Percentiles rank a stretch among this genome's conserved stretches.
Evolutionary conservation across 495 filamentous ascomycete genomes (phyloP).

Genomic region (Immersiella caudata): DNA sequence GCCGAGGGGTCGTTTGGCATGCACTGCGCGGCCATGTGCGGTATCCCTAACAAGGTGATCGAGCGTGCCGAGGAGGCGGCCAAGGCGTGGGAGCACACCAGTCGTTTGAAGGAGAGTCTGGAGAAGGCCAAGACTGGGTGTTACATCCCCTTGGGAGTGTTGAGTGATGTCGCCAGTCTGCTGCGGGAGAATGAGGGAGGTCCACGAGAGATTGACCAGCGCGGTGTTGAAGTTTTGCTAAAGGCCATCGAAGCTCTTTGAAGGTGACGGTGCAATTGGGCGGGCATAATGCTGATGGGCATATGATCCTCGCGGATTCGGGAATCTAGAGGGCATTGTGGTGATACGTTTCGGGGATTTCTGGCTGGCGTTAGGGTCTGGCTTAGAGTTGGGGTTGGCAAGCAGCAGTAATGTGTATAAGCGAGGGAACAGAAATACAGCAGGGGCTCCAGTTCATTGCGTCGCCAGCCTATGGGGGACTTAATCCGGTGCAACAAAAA

Average conservation of each 20-base stretch:
- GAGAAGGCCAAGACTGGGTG: constrained; percentile 74
- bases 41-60: constrained; percentile 81
- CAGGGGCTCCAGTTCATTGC: neutral
- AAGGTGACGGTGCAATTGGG: constrained; percentile 24
- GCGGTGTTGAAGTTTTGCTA: constrained; percentile 69
- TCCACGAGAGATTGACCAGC: constrained; percentile 49
- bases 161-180: constrained; percentile 89
- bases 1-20: constrained; percentile 98
- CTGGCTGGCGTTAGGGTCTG: neutral
- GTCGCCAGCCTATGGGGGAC: too few species aligned
- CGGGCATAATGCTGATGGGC: neutral
- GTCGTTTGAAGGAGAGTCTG: constrained; percentile 81
- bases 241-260: constrained; percentile 77
- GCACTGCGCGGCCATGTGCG: constrained; percentile 99
- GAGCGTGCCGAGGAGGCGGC: constrained; percentile 88
- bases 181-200: constrained; percentile 59
- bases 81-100: constrained; percentile 93
- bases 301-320: neutral
- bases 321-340: neutral
- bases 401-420: neutral
- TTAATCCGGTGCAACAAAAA: too few species aligned
- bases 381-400: neutral
- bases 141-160: constrained; percentile 81
- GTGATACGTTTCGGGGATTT: neutral
- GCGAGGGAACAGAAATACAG: neutral